Percentiles rank a stretch among this genome's conserved stretches.
Evolutionary conservation across 345 rosid species (phyloP).

Genomic region (Pistacia vera): DNA sequence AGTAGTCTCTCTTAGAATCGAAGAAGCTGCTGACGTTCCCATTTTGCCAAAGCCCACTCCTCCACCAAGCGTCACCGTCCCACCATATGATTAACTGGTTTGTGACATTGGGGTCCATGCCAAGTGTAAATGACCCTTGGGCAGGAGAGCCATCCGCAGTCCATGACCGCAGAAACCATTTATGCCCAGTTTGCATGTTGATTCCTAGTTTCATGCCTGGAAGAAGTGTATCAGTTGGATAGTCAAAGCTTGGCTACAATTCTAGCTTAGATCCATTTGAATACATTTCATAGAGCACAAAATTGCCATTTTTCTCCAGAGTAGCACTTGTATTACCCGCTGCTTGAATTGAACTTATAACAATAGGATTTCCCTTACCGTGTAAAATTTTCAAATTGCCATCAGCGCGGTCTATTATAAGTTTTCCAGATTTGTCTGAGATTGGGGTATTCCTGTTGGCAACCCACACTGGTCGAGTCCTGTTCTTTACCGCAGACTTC

Average conservation of each 20-base stretch:
- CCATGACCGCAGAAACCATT: slow-evolving; percentile 38
- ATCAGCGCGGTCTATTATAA: background rate
- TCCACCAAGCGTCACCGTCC: slow-evolving; percentile 24
- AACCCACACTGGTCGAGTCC: slow-evolving; percentile 3
- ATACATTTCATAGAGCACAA: slow-evolving; percentile 34
- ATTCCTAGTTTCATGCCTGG: slow-evolving; percentile 52
- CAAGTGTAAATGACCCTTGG: slow-evolving; percentile 28
- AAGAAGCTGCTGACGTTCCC: background rate
- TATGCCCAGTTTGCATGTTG: slow-evolving; percentile 26
- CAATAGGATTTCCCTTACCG: background rate
- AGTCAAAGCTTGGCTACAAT: slow-evolving; percentile 25
- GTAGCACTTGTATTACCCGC: slow-evolving; percentile 8
- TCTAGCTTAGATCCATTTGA: slow-evolving; percentile 26
- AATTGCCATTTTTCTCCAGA: slow-evolving; percentile 23
- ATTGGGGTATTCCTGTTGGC: slow-evolving; percentile 11
- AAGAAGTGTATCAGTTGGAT: slow-evolving; percentile 8
- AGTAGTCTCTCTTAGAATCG: too few species aligned
- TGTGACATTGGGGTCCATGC: slow-evolving; percentile 31
- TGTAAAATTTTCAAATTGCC: background rate
- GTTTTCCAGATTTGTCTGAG: background rate
- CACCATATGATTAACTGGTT: slow-evolving; percentile 26
- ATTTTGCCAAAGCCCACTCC: slow-evolving; percentile 21
- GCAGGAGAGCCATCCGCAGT: slow-evolving; percentile 12
- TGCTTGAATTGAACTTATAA: background rate
- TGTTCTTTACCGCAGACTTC: too few species aligned